Evolutionary conservation across 257 asterid species (phyloP).

Genomic region (Solanum habrochaites): DNA sequence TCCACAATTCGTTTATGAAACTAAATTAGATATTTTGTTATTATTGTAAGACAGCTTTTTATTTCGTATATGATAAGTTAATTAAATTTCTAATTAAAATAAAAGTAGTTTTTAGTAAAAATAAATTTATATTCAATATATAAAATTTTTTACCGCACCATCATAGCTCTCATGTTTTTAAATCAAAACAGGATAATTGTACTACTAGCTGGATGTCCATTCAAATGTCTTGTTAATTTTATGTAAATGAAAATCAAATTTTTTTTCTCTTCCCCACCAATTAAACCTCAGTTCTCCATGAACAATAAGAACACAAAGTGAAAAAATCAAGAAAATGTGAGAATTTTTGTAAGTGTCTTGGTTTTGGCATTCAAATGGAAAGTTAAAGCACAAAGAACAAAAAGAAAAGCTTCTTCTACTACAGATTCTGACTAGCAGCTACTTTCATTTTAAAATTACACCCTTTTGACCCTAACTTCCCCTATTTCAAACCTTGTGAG

Average conservation of each 20-base stretch:
- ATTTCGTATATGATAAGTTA: background rate
- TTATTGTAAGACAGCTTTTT: background rate
- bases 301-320: background rate
- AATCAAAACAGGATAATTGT: background rate
- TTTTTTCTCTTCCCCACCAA: background rate
- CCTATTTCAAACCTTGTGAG: constrained; percentile 30
- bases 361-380: constrained; percentile 24
- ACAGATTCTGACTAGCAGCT: constrained; percentile 15
- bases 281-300: background rate
- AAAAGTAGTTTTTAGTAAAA: background rate
- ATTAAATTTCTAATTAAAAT: too few relatives aligned
- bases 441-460: constrained; percentile 2
- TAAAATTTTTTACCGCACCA: fast-evolving
- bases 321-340: background rate
- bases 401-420: constrained; percentile 26
- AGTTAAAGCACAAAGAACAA: constrained; percentile 35
- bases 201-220: background rate
- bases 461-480: constrained; percentile 29
- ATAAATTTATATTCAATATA: background rate
- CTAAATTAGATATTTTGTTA: background rate
- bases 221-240: background rate
- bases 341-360: background rate
- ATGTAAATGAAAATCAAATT: background rate
- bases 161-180: background rate
- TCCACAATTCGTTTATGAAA: fast-evolving